phyloP scores from a whole-genome alignment of 345 rosid genomes.

The Gynandropsis gynandra region DNA sequence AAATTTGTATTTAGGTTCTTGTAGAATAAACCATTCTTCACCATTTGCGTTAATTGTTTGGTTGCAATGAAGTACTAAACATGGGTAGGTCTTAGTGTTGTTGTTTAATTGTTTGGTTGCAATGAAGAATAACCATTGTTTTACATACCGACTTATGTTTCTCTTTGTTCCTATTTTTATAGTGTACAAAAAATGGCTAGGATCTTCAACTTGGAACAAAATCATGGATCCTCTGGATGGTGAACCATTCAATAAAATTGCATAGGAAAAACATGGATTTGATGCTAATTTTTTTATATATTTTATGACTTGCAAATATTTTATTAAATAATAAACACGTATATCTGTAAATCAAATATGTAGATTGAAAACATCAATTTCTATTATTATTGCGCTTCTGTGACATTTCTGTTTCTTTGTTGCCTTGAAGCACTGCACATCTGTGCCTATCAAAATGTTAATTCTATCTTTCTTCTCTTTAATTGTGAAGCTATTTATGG shows the following conservation, averaged over 20 bases:
- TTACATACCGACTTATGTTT: neutral
- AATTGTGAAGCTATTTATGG: conserved; percentile 76
- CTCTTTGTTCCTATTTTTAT: conserved; percentile 14
- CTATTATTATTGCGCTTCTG: too few relatives aligned
- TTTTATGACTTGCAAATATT: too few relatives aligned
- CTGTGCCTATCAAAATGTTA: neutral
- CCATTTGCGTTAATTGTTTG: conserved; percentile 85
- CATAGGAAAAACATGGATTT: conserved; percentile 65
- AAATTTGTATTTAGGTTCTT: neutral
- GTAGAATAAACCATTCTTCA: conserved; percentile 63
- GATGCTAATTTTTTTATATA: conserved; percentile 28
- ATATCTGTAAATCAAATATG: too few relatives aligned
- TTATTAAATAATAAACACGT: too few relatives aligned
- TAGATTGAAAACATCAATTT: too few relatives aligned
- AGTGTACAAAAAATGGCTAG: conserved; percentile 93
- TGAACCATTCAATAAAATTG: conserved; percentile 77
- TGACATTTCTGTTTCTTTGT: neutral
- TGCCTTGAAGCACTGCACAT: neutral
- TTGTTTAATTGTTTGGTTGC: neutral
- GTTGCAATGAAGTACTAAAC: conserved; percentile 76
- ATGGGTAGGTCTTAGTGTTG: conserved; percentile 42
- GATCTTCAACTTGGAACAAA: conserved; percentile 51
- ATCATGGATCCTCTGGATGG: conserved; percentile 91
- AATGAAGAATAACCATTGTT: neutral
- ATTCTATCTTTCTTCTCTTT: conserved; percentile 12